Conservation (phyloP, 441 rosid genomes). For the Rhodomyrtus psidioides region DNA sequence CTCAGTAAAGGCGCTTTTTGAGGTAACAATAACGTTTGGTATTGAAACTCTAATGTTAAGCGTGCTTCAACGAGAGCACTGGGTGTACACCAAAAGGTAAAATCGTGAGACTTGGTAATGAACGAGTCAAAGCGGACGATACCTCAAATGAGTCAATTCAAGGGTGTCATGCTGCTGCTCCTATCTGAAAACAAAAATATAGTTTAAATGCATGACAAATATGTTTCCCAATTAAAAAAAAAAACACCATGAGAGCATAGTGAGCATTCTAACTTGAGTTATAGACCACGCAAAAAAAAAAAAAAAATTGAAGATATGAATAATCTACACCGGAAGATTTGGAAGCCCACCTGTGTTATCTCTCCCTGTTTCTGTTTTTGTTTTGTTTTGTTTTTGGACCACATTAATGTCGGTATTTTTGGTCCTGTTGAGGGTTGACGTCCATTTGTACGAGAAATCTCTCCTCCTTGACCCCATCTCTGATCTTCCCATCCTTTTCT, state of each 20-base stretch:
- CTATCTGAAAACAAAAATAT: neutral
- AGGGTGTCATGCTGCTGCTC: accelerated
- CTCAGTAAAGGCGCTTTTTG: neutral
- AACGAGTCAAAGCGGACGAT: no score
- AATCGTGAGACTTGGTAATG: accelerated
- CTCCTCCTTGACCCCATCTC: neutral
- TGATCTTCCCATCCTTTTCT: neutral
- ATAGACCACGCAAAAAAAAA: neutral
- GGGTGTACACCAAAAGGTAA: neutral
- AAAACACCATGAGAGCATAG: neutral
- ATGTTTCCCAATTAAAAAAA: neutral
- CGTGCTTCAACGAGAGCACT: accelerated
- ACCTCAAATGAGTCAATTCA: neutral
- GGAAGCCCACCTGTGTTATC: neutral
- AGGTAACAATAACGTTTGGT: accelerated
- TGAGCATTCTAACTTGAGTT: neutral
- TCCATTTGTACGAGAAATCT: neutral
- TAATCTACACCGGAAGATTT: neutral
- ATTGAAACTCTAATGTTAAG: neutral
- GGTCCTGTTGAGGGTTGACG: neutral
- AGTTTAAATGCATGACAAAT: neutral
- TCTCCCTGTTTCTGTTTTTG: no score
- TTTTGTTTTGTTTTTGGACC: no score
- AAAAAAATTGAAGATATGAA: neutral
- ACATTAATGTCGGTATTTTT: neutral